Base-by-base conservation (phyloP, 2,329 filamentous ascomycete species). In the Xylariaceae sp. region DNA sequence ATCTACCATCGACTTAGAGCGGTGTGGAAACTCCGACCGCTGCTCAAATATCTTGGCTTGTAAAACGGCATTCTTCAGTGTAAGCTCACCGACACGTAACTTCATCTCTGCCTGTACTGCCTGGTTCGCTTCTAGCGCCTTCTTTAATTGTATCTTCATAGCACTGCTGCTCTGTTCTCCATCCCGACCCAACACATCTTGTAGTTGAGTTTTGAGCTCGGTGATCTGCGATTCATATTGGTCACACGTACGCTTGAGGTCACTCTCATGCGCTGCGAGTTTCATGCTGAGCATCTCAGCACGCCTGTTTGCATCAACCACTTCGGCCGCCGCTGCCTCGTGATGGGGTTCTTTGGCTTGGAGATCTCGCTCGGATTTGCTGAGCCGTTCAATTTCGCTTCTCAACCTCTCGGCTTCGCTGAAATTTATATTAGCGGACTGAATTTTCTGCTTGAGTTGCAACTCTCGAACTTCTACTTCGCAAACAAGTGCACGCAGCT, bases 381-480 rank as follows among this genome's bases (percentile, higher is more conserved):
- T 77, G 22, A 88, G 68, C 22, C 77, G 73, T 19, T 75, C 70
- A 2, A 86, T 74, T 53, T 86, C 78, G 1, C 67, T 67, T 46
- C 76, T 76, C 14, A 88, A 67, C 25, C 72, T 69, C 48, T 81
- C 76, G 37, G 86, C 67, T 55, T 87, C 81, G 39, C 76, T 73
- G 3, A 79, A 69, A 41, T 79, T 77, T 14, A 77, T 73, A 57
- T 86, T 77, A 25, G 83, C 74, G 10, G 80, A 76, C 55, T 83
- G 76, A 54, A 84, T 70, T 44, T 80, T 78, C 57, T 88, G 83
- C 48, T 80, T 75, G 45, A 77, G 74, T 43, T 74, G 74, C 23
- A 85, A 65, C 57, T 88, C 85, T 48, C 81, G 79, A 5, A 83
- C 79, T 64, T 93, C 87, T 1, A 78, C 80, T 23, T 81, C 78